phyloP scores from a whole-genome alignment of 768 basidiomycete species.

The Serendipita indica region DNA sequence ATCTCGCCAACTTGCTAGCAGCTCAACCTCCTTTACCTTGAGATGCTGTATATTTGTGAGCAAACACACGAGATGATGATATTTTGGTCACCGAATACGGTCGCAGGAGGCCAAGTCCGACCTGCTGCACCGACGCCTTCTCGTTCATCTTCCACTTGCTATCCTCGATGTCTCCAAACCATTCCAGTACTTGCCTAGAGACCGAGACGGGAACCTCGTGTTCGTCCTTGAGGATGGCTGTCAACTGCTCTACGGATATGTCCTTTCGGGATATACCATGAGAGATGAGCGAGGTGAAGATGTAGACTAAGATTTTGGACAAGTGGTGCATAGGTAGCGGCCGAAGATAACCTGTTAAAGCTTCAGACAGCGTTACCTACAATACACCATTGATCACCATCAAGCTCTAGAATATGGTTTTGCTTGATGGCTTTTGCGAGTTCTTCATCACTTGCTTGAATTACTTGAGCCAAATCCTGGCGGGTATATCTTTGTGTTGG shows the following conservation, averaged over 20 bases:
- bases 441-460: slow-evolving; percentile 77
- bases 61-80: too few relatives aligned
- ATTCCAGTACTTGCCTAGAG: slow-evolving; percentile 54
- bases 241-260: slow-evolving; percentile 37
- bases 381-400: slow-evolving; percentile 31
- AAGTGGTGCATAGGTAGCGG: slow-evolving; percentile 58
- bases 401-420: slow-evolving; percentile 56
- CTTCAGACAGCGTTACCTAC: background rate
- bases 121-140: slow-evolving; percentile 45
- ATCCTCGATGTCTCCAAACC: slow-evolving; percentile 55
- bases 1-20: slow-evolving; percentile 53
- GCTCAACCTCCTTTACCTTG: slow-evolving; percentile 37
- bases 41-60: slow-evolving; percentile 33
- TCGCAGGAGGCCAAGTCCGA: slow-evolving; percentile 63
- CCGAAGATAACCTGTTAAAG: slow-evolving; percentile 44
- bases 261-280: slow-evolving; percentile 33
- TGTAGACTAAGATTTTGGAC: slow-evolving; percentile 50
- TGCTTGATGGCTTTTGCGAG: slow-evolving; percentile 46
- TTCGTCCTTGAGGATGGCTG: slow-evolving; percentile 47
- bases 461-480: slow-evolving; percentile 41
- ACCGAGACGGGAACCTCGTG: slow-evolving; percentile 53
- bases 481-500: slow-evolving; percentile 35
- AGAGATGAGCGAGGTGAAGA: slow-evolving; percentile 66
- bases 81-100: slow-evolving; percentile 49
- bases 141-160: slow-evolving; percentile 55